A percentile compares a stretch with the other conserved stretches of the same genome.
These are phyloP conservation scores for Sporothrix pseudoabietina DNA, from an alignment of 2,329 filamentous ascomycete species.

Conservation along the genomic window DNA sequence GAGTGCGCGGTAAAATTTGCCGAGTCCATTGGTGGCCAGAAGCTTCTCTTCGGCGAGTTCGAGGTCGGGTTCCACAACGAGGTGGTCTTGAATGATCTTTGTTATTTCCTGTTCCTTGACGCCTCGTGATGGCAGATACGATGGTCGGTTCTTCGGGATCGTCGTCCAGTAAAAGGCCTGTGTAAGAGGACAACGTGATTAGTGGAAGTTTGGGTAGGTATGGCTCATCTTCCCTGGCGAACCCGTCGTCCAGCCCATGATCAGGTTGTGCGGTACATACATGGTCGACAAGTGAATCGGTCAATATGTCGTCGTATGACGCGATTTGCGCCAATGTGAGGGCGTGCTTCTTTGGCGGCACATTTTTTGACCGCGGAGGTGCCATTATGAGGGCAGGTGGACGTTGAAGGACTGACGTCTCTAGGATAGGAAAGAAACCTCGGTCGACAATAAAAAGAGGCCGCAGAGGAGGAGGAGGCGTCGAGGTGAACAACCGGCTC, in stretches of 20 bases:
- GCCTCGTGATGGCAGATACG: slow-evolving; percentile 81
- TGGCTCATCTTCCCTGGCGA: not conserved
- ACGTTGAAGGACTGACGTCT: not conserved
- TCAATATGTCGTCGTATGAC: slow-evolving; percentile 92
- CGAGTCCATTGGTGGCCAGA: slow-evolving; percentile 71
- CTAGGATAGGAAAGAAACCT: not conserved
- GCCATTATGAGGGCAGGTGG: slow-evolving; percentile 28
- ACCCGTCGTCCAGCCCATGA: too few relatives aligned
- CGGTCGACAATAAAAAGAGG: not conserved
- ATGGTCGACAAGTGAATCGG: slow-evolving; percentile 92
- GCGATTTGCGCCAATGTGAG: slow-evolving; percentile 86
- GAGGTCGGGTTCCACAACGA: slow-evolving; percentile 74
- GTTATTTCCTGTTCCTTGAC: slow-evolving; percentile 66
- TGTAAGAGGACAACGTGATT: slow-evolving; percentile 18
- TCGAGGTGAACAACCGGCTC: not conserved
- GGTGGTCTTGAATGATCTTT: slow-evolving; percentile 63
- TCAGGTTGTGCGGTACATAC: slow-evolving; percentile 56
- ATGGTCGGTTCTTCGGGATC: slow-evolving; percentile 89
- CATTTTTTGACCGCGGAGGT: slow-evolving; percentile 25
- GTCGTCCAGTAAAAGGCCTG: slow-evolving; percentile 96
- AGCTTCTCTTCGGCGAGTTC: slow-evolving; percentile 71
- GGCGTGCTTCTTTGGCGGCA: slow-evolving; percentile 62
- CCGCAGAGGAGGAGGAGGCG: not conserved
- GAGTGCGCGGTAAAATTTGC: slow-evolving; percentile 68
- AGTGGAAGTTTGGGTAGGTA: not conserved